phyloP scores from a whole-genome alignment of 169 alveolate species.

The Eimeria brunetti region DNA sequence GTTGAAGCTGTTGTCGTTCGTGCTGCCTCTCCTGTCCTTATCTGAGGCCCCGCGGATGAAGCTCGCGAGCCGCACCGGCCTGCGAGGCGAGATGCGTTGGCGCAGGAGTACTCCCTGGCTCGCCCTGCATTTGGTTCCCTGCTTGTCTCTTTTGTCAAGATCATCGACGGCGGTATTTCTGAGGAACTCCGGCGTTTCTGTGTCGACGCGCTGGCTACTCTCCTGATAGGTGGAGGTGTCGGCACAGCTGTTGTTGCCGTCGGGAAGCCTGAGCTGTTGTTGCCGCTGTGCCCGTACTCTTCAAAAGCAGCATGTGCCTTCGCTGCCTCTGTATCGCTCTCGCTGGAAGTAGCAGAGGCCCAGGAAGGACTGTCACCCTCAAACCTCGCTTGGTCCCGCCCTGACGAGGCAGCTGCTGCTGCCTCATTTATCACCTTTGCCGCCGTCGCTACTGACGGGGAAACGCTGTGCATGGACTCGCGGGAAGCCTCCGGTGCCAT shows the following conservation, averaged over 20 bases:
- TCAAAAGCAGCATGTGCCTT: not conserved
- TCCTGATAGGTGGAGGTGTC: constrained; percentile 29
- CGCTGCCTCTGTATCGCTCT: constrained; percentile 29
- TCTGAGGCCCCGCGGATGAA: constrained; percentile 67
- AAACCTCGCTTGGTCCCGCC: constrained; percentile 10
- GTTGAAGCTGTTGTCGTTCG: constrained; percentile 12
- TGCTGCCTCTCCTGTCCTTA: constrained; percentile 44
- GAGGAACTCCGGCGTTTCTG: constrained; percentile 41
- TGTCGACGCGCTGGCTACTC: constrained; percentile 20
- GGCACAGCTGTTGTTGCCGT: constrained; percentile 62
- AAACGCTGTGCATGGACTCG: not conserved
- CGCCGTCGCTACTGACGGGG: constrained; percentile 52
- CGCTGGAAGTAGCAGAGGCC: constrained; percentile 64
- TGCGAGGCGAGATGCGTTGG: not conserved
- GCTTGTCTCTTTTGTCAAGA: not conserved
- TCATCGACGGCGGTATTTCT: constrained; percentile 9
- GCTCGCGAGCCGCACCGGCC: constrained; percentile 59
- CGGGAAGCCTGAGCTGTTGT: constrained; percentile 28
- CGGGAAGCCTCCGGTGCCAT: not conserved
- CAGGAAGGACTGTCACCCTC: constrained; percentile 59
- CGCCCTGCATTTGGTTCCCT: not conserved
- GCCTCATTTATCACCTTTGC: constrained; percentile 39
- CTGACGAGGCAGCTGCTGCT: constrained; percentile 46
- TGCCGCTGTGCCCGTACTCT: constrained; percentile 6
- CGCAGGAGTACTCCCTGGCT: constrained; percentile 32